Percentiles rank a stretch among this genome's conserved stretches.
These are phyloP conservation scores for Ophiostoma sp. DNA, from an alignment of 2,329 filamentous ascomycete species.

Conservation along the genomic window DNA sequence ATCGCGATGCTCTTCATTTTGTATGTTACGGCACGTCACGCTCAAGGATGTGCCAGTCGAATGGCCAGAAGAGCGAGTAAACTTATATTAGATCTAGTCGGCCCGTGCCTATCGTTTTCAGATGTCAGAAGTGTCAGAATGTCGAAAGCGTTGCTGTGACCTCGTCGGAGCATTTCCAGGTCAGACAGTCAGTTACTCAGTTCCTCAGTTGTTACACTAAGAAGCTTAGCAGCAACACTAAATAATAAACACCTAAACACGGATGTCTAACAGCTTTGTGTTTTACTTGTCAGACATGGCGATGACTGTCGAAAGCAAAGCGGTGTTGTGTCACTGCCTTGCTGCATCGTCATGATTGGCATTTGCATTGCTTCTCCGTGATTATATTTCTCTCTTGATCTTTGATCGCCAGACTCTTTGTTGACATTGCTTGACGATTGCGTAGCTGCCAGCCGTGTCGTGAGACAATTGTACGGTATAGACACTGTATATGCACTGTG, in stretches of 20 bases:
- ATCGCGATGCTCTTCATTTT: not conserved
- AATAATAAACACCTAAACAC: too few species aligned
- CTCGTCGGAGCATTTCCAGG: not conserved
- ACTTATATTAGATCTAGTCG: not conserved
- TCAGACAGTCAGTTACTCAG: not conserved
- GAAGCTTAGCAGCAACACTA: not conserved
- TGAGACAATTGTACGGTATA: not conserved
- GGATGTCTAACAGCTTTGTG: not conserved
- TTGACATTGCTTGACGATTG: slow-evolving; percentile 3
- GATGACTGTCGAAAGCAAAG: not conserved
- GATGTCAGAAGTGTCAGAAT: not conserved
- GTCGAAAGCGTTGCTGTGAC: not conserved
- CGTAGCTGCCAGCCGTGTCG: not conserved
- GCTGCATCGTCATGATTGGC: not conserved
- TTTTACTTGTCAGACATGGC: not conserved
- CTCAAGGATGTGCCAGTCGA: not conserved
- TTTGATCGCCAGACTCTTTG: not conserved
- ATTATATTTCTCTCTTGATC: not conserved
- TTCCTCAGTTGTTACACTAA: not conserved
- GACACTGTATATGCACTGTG: not conserved
- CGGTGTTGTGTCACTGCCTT: not conserved
- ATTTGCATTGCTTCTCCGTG: not conserved
- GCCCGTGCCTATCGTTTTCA: not conserved
- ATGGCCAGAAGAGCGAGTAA: not conserved
- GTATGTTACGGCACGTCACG: not conserved